Evolutionary conservation across 31 red algal species (phyloP).

Genomic region (Porphyra umbilicalis): DNA sequence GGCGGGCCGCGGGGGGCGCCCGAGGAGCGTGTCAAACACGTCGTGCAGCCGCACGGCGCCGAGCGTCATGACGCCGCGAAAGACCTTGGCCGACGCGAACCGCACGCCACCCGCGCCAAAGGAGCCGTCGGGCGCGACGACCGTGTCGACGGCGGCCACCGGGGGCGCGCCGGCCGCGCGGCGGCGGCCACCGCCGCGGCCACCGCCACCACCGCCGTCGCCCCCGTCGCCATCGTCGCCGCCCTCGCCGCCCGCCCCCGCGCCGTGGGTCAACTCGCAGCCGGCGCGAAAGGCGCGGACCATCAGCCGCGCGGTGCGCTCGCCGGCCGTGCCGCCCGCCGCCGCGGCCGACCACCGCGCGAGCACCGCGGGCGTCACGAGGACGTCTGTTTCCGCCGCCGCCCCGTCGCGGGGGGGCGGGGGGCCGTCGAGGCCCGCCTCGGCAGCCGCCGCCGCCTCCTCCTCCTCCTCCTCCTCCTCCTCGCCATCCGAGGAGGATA

Average conservation of each 20-base stretch:
- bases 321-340: neutral
- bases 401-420: neutral
- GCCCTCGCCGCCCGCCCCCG: neutral
- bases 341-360: neutral
- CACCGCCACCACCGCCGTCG: neutral
- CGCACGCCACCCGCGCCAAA: constrained; percentile 52
- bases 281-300: neutral
- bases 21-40: constrained; percentile 48
- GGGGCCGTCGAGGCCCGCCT: neutral
- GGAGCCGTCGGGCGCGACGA: constrained; percentile 41
- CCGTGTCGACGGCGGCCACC: constrained; percentile 11
- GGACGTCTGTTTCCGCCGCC: neutral
- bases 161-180: too few species aligned
- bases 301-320: neutral
- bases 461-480: neutral
- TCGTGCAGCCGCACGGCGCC: constrained; percentile 68
- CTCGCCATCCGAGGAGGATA: neutral
- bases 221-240: neutral
- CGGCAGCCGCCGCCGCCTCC: neutral
- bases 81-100: constrained; percentile 54
- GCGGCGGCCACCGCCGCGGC: neutral
- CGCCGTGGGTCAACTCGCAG: neutral
- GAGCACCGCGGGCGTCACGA: neutral
- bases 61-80: constrained; percentile 65
- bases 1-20: too few species aligned